A percentile compares a stretch with the other conserved stretches of the same genome.
These are phyloP conservation scores for Fusarium penzigii DNA, from an alignment of 2,329 filamentous ascomycete genomes.

Conservation along the genomic window DNA sequence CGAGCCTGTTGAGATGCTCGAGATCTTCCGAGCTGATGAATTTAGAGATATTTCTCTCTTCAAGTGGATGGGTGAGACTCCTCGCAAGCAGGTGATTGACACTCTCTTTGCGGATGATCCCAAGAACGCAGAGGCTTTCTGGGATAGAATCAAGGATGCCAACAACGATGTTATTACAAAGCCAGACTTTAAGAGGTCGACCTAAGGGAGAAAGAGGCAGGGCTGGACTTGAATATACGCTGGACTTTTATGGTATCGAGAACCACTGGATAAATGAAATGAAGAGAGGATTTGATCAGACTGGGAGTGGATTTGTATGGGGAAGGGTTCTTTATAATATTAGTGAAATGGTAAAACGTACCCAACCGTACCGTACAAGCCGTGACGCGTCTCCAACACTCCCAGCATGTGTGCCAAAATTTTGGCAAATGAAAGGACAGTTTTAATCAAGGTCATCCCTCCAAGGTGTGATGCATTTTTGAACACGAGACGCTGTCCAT, in stretches of 20 bases:
- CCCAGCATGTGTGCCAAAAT: too few species aligned
- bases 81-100: slow-evolving; percentile 64
- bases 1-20: slow-evolving; percentile 73
- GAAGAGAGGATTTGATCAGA: too few species aligned
- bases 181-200: slow-evolving; percentile 21
- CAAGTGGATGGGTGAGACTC: slow-evolving; percentile 75
- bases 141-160: slow-evolving; percentile 60
- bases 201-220: not conserved
- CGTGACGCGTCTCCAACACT: too few species aligned
- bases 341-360: too few species aligned
- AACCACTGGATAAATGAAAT: not conserved
- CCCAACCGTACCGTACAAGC: too few species aligned
- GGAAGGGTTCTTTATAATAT: too few species aligned
- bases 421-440: too few species aligned
- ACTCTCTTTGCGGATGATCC: slow-evolving; percentile 65
- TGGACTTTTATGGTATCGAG: not conserved
- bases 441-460: too few species aligned
- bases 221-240: not conserved
- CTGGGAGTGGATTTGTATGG: too few species aligned
- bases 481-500: too few species aligned
- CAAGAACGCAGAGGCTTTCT: slow-evolving; percentile 63
- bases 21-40: slow-evolving; percentile 71
- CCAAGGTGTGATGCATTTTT: too few species aligned
- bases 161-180: slow-evolving; percentile 58
- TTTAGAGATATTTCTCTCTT: slow-evolving; percentile 74